Evolutionary conservation across 1,284 basidiomycete genomes (phyloP).

Genomic region (Omphalotus olearius): DNA sequence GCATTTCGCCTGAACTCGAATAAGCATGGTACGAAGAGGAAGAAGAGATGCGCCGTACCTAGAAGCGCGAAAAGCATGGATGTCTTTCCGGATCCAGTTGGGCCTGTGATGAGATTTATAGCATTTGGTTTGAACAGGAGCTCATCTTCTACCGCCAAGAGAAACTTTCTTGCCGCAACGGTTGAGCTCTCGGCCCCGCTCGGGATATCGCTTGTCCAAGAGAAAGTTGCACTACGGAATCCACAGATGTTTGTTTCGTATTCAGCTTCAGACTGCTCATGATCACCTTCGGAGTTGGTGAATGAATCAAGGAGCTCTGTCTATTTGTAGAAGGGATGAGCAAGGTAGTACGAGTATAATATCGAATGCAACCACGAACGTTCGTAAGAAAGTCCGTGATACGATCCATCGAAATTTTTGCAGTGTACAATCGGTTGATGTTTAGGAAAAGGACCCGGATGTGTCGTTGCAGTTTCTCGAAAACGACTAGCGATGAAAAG

Average conservation of each 20-base stretch:
- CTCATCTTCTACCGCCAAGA: slow-evolving; percentile 46
- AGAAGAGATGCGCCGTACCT: slow-evolving; percentile 19
- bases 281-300: slow-evolving; percentile 25
- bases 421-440: slow-evolving; percentile 21
- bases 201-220: slow-evolving; percentile 29
- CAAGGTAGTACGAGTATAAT: not conserved
- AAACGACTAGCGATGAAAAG: slow-evolving; percentile 20
- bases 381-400: slow-evolving; percentile 42
- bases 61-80: slow-evolving; percentile 50
- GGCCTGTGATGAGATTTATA: slow-evolving; percentile 64
- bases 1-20: slow-evolving; percentile 50
- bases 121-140: slow-evolving; percentile 52
- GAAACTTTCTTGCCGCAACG: slow-evolving; percentile 36
- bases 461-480: slow-evolving; percentile 22
- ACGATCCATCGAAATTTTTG: slow-evolving; percentile 48
- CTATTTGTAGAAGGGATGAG: slow-evolving; percentile 19
- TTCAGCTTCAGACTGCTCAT: slow-evolving; percentile 24
- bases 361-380: slow-evolving; percentile 12
- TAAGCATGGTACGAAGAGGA: not conserved
- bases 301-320: slow-evolving; percentile 52
- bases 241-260: slow-evolving; percentile 28
- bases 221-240: slow-evolving; percentile 38
- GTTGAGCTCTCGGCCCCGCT: slow-evolving; percentile 23
- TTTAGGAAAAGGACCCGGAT: slow-evolving; percentile 26
- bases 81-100: slow-evolving; percentile 47